Conservation (phyloP, 257 asterid species). For the Vinca minor region DNA sequence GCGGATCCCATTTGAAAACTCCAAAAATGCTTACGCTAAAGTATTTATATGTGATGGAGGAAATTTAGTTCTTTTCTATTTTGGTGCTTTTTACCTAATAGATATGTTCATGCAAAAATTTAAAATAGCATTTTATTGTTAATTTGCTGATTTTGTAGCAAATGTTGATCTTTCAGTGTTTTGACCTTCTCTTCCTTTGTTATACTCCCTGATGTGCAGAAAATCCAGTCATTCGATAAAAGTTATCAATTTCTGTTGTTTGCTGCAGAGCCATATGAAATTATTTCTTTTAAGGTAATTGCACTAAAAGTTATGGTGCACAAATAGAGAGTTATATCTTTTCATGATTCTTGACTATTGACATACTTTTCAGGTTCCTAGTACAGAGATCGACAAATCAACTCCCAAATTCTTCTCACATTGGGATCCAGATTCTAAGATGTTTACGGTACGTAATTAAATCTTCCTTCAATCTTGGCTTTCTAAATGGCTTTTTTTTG, state of each 20-base stretch:
- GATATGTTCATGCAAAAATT: conserved; percentile 1
- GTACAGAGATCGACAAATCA: conserved; percentile 87
- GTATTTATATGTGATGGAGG: neutral
- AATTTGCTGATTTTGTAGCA: neutral
- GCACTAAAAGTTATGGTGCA: neutral
- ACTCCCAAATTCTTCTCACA: conserved; percentile 97
- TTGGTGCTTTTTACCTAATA: neutral
- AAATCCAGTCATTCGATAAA: conserved; percentile 71
- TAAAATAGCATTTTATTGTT: neutral
- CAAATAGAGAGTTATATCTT: conserved; percentile 6
- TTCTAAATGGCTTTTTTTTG: neutral
- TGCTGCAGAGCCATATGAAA: conserved; percentile 98
- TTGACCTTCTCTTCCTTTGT: neutral
- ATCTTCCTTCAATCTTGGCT: neutral
- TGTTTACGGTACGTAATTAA: conserved; percentile 73
- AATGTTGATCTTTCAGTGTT: no score
- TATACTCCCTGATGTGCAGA: conserved; percentile 38
- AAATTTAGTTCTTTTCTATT: neutral
- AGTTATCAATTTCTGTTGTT: conserved; percentile 79
- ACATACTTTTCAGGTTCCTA: conserved; percentile 59
- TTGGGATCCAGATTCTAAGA: conserved; percentile 97
- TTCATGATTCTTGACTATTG: neutral
- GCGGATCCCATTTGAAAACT: no score
- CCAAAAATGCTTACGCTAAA: neutral
- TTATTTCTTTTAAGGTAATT: conserved; percentile 73